Conservation (phyloP, 2,329 filamentous ascomycete genomes). For the Alternaria triticimaculans region DNA sequence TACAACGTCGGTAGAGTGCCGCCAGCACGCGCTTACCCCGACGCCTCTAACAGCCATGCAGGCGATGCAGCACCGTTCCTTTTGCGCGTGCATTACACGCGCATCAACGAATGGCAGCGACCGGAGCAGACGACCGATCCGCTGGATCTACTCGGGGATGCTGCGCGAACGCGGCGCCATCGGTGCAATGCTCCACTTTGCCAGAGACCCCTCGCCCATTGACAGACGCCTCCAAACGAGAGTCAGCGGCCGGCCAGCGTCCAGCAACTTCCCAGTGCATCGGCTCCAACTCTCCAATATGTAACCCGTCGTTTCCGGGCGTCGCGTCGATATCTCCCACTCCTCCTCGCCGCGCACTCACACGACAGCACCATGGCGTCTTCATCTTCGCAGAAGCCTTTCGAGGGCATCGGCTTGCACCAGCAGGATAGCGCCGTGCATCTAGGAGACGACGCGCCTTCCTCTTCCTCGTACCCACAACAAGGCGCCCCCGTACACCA, state of each 20-base stretch:
- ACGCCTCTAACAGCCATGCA: not conserved
- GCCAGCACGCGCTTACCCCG: not conserved
- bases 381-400: constrained; percentile 18
- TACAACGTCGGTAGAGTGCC: not conserved
- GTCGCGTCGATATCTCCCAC: not conserved
- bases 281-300: not conserved
- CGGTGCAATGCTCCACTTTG: not conserved
- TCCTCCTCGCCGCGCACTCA: not conserved
- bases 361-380: constrained; percentile 10
- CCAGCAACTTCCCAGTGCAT: not conserved
- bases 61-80: not conserved
- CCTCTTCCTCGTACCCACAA: not conserved
- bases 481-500: constrained; percentile 4
- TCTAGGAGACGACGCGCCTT: constrained; percentile 17
- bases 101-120: constrained; percentile 1
- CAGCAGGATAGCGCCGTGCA: constrained; percentile 33
- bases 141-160: constrained; percentile 12
- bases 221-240: not conserved
- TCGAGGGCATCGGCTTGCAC: constrained; percentile 20
- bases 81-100: not conserved
- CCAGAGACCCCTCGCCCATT: constrained; percentile 2
- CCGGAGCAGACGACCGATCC: not conserved
- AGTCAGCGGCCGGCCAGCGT: not conserved
- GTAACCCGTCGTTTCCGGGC: not conserved
- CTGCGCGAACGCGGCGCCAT: constrained; percentile 7